Base-by-base conservation (phyloP, 1,284 basidiomycete species). In the Marasmius tenuissimus region DNA sequence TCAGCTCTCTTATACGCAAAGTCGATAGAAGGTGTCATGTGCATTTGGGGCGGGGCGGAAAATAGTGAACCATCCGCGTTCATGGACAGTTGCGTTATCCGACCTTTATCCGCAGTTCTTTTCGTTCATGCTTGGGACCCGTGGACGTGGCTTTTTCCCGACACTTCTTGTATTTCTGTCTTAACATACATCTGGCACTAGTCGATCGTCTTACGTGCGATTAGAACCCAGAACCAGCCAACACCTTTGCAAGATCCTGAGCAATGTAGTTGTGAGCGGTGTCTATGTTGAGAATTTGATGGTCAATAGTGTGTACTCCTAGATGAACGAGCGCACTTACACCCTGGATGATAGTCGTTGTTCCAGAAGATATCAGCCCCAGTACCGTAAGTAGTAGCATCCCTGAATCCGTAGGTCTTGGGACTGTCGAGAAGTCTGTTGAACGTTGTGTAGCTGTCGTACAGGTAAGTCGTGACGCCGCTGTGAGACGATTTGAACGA, bases 251-350 rank as follows among this genome's bases (percentile, higher is more conserved):
- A 10, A 80, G 68, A 38, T 72, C 57, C 57, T 78, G 71, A 9
- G 71, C 77, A 40, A 78, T 76, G 65, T 72, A 72, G 33, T 73
- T 71, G 68, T 80, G 76, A 0, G 74, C 77, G 42, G 70, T 73
- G 58, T 68, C 75, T 77, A 33, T 1, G 42, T 22, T 54, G 57
- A 33, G 27, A 61, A 50, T 9, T 22, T 22, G 10, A 37, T 14
- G 27, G 22, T 49, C 16, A 35, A 47, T 12, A 22, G 14, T 39
- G 18, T 37, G 7, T 11, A 61, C 22, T 52, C 18, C 6, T 27
- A 39, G 18, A 20, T 16, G 5, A 37, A 39, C 11, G 11, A 37
- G 39, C n/a, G 38, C 1, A 57, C 57, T 37, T 39, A 49, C 35
- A 20, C 47, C 47, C 49, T 20, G 54, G 54, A 55, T 55, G 52